Evolutionary conservation across 805 yeast species (phyloP).

Genomic region (Cyberlindnera subsufficiens): DNA sequence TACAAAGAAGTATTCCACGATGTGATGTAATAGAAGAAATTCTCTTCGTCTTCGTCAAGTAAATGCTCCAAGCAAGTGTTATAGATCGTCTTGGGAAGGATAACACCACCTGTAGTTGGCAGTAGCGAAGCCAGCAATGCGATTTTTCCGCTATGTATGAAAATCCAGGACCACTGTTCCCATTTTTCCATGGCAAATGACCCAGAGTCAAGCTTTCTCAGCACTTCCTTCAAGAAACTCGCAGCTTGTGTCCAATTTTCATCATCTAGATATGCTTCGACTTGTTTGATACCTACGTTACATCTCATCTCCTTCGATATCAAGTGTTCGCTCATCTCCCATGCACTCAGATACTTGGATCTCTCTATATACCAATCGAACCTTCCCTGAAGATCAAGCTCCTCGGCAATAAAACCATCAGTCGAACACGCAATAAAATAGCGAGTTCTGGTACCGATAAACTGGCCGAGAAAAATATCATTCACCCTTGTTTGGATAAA

Average conservation of each 20-base stretch:
- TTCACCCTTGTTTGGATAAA: slow-evolving; percentile 43
- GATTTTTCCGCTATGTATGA: slow-evolving; percentile 41
- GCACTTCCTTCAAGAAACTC: slow-evolving; percentile 37
- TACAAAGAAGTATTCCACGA: slow-evolving; percentile 57
- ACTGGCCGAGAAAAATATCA: slow-evolving; percentile 67
- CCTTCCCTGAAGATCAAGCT: slow-evolving; percentile 63
- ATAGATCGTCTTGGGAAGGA: slow-evolving; percentile 33
- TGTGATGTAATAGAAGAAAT: slow-evolving; percentile 38
- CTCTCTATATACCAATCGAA: slow-evolving; percentile 64
- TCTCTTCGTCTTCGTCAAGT: slow-evolving; percentile 12
- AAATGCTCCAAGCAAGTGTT: slow-evolving; percentile 34
- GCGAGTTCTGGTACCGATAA: slow-evolving; percentile 34
- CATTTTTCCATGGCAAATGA: slow-evolving; percentile 41
- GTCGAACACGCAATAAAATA: slow-evolving; percentile 74
- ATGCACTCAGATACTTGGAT: slow-evolving; percentile 58
- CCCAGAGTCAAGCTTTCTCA: slow-evolving; percentile 21
- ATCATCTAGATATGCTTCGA: slow-evolving; percentile 35
- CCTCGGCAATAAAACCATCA: slow-evolving; percentile 75
- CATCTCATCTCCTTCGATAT: slow-evolving; percentile 45
- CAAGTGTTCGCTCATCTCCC: slow-evolving; percentile 65
- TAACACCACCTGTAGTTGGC: slow-evolving; percentile 40
- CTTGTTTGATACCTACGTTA: slow-evolving; percentile 50
- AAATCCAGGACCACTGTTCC: slow-evolving; percentile 56
- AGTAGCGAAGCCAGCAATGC: slow-evolving; percentile 43
- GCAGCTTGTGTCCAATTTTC: slow-evolving; percentile 56